Evolutionary conservation across 176 grass and related monocot species (phyloP), one percentile per base, ranked within the genome.

Genomic region (Triticum urartu): DNA sequence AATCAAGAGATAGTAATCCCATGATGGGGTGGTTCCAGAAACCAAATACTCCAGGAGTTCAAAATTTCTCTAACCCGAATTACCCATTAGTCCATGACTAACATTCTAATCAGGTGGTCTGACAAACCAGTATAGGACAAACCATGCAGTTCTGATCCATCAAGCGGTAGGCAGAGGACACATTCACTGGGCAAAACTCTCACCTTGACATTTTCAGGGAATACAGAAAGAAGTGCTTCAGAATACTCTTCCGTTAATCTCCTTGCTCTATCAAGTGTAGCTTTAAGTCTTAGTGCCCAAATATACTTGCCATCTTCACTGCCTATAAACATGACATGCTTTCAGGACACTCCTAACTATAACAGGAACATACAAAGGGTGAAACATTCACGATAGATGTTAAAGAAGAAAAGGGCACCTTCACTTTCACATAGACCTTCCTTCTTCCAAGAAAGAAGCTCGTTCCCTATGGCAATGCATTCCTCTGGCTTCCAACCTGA

Each of bases 231-330:
- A 81, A 98, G 88, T 75, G 84, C 88, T 80, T 98, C 93, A 91
- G 96, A 98, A 77, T 94, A 98, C 72, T 94, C 96, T 92, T 95
- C 93, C 3, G 93, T 98, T 74, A 98, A 90, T 79, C 96, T 92
- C 80, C 96, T 89, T 80, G 91, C 78, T 92, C 96, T 95, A 76
- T 98, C 96, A 85, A 98, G 81, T 74, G 96, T 94, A 40, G 93
- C 91, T 87, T 98, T 98, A 76, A 98, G 93, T 86, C 96, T 94
- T 39, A 95, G 79, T 76, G 88, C 81, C 96, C 96, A 98, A 75
- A 98, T 92, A 87, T 89, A 89, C 82, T 92, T 94, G 59, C 90
- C 93, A 86, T 95, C 93, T 87, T 95, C 96, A 84, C 64, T 86
- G 72, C 91, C 96, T 98, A 79, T 56, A 79, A 43, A 81, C 54